Base-by-base conservation (phyloP, 163 green algal genomes). In the Scenedesmus sp. region DNA sequence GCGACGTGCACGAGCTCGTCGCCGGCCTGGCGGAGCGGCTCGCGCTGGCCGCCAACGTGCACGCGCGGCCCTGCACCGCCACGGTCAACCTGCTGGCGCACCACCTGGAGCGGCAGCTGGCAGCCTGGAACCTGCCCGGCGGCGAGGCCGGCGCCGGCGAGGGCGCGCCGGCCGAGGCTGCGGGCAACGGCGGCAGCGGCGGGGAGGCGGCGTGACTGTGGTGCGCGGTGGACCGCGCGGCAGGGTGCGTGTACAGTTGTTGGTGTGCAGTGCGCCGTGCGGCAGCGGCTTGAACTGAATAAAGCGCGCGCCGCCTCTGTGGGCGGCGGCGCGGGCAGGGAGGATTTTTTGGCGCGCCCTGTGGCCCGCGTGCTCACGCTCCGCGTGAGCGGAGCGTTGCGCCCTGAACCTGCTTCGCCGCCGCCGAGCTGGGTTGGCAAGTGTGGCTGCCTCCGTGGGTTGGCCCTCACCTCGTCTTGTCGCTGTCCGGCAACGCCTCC, bases 41-140 rank as follows among this genome's bases (percentile, higher is more conserved):
- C 51, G 15, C 51, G 45, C 63, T n/a, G 5, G 29, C 42, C 24
- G 29, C 39, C 28, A 79, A 70, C 57, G 14, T 17, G 11, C 58
- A 24, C 42, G n/a, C 70, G 44, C 58, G 47, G 22, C 56, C 57
- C 11, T 44, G 70, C 24, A 70, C 51, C 11, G 56, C 70, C 2
- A 79, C 24, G 10, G 36, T 79, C 2, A 39, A 57, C 22, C 57
- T 79, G 57, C 70, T 79, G 42, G 20, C 22, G 7, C 29, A 70
- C 36, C 70, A 71, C n/a, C 44, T 79, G 13, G 24, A 50, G n/a
- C 39, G 22, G 14, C 42, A 79, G 57, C 44, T 79, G 70, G 26
- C 34, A 26, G 57, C n/a, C 14, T 79, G 56, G 70, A 60, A 70
- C 26, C 26, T 70, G 28, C 57, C 24, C 13, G 62, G 17, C 50